Base-by-base conservation (phyloP, 371 early-diverging fungal species). In the Haplosporangium sp. region DNA sequence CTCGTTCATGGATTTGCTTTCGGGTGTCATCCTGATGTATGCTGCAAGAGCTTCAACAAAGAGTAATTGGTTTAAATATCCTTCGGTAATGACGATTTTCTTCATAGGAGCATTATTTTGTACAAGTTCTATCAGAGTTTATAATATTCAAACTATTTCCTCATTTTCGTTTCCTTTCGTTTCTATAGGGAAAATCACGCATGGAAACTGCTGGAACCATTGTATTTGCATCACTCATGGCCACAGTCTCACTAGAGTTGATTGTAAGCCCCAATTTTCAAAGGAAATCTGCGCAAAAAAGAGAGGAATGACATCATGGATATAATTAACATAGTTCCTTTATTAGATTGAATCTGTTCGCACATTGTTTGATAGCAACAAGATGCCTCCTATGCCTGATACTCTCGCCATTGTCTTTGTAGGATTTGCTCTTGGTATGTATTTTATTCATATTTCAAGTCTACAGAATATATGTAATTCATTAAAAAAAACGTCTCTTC, bases 161-260 rank as follows among this genome's bases (percentile, higher is more conserved):
- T 27, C 27, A 27, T 27, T 27, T 27, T 27, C 27, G 27, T 27
- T 27, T 27, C 27, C 27, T 27, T 27, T 27, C 27, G 27, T 27
- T 27, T 27, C 27, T 27, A 60, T 5, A 92, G 91, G 98, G 98
- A 19, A 95, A 94, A 74, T 89, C 90, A 39, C 88, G 95, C 42
- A 89, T 96, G 82, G 97, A 97, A 84, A 96, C 97, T 7, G 94
- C 94, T 17, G 97, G 96, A 20, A 95, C 96, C n/a, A 96, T 97
- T 72, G 93, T 98, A 20, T 97, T 97, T 85, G 85, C 96, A 0
- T 91, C 92, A 27, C 86, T 97, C 20, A 97, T 97, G 98, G 90
- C 93, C 38, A 94, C 97, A 19, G 89, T 97, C 13, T 94, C 97
- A 1, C 75, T 96, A 4, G 94, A 95, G 72, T 84, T 97, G 62